Evolutionary conservation across 1,139 yeast genomes (phyloP).

Genomic region (Suhomyces coccinellae): DNA sequence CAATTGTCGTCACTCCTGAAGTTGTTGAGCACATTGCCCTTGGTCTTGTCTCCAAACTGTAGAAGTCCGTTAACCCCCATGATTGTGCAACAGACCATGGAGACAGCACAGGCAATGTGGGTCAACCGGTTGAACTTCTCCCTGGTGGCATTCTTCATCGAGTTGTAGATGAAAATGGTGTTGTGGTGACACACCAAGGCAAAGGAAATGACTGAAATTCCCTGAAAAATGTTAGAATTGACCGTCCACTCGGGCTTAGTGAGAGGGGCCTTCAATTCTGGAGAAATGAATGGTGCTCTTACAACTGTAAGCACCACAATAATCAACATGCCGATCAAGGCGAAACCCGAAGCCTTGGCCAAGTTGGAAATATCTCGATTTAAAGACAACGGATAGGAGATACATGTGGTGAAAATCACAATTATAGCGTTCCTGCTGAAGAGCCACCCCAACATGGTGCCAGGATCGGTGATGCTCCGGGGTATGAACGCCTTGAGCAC

Average conservation of each 20-base stretch:
- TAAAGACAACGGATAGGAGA: slow-evolving; percentile 82
- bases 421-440: slow-evolving; percentile 70
- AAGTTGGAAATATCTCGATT: slow-evolving; percentile 79
- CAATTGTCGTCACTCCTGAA: slow-evolving; percentile 72
- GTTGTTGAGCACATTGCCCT: slow-evolving; percentile 85
- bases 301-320: slow-evolving; percentile 74
- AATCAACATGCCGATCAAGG: slow-evolving; percentile 77
- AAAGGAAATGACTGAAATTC: slow-evolving; percentile 87
- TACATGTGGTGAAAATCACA: slow-evolving; percentile 62
- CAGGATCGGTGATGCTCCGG: slow-evolving; percentile 35
- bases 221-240: slow-evolving; percentile 74
- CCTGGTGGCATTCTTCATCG: slow-evolving; percentile 73
- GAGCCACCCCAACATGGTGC: slow-evolving; percentile 48
- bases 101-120: slow-evolving; percentile 78
- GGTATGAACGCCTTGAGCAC: slow-evolving; percentile 74
- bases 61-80: slow-evolving; percentile 82
- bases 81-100: slow-evolving; percentile 74
- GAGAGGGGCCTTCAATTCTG: slow-evolving; percentile 49
- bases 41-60: slow-evolving; percentile 73
- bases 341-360: slow-evolving; percentile 87
- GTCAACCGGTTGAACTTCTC: slow-evolving; percentile 74
- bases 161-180: slow-evolving; percentile 83
- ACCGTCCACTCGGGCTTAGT: slow-evolving; percentile 52
- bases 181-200: slow-evolving; percentile 96
- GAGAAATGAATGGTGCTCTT: slow-evolving; percentile 65